These are phyloP conservation scores for Penicillium sp. DNA, from an alignment of 2,329 filamentous ascomycete genomes.

Conservation along the genomic window DNA sequence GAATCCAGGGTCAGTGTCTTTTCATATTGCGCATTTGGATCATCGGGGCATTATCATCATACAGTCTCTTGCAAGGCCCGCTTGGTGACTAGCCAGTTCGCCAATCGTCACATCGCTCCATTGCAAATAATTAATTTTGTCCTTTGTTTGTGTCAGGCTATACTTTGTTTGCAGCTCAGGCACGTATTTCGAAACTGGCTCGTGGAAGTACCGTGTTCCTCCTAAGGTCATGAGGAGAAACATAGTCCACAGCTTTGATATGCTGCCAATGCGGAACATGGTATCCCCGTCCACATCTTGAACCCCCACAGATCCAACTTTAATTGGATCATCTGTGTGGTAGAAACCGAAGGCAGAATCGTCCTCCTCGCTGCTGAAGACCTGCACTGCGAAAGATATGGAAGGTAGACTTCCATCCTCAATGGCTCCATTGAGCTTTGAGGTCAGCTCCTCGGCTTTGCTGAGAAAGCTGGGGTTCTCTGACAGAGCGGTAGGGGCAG, in stretches of 20 bases:
- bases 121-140: constrained; percentile 10
- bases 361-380: constrained; percentile 40
- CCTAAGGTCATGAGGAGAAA: constrained; percentile 35
- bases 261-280: constrained; percentile 46
- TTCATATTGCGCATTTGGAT: background rate
- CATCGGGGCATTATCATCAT: constrained; percentile 10
- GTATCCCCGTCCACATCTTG: constrained; percentile 42
- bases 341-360: constrained; percentile 26
- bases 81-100: constrained; percentile 39
- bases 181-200: constrained; percentile 28
- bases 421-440: constrained; percentile 3
- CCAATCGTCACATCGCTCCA: constrained; percentile 37
- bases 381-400: constrained; percentile 42
- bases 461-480: background rate
- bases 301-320: constrained; percentile 31
- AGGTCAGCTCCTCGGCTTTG: background rate
- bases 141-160: background rate
- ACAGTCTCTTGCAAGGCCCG: constrained; percentile 42
- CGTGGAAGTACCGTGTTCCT: constrained; percentile 20
- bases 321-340: constrained; percentile 36
- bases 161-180: constrained; percentile 20
- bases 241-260: constrained; percentile 47
- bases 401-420: constrained; percentile 5
- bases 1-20: background rate
- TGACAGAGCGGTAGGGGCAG: constrained; percentile 8